Evolutionary conservation across 2,329 filamentous ascomycete genomes (phyloP).

Genomic region (Phyllosticta citrichinensis): DNA sequence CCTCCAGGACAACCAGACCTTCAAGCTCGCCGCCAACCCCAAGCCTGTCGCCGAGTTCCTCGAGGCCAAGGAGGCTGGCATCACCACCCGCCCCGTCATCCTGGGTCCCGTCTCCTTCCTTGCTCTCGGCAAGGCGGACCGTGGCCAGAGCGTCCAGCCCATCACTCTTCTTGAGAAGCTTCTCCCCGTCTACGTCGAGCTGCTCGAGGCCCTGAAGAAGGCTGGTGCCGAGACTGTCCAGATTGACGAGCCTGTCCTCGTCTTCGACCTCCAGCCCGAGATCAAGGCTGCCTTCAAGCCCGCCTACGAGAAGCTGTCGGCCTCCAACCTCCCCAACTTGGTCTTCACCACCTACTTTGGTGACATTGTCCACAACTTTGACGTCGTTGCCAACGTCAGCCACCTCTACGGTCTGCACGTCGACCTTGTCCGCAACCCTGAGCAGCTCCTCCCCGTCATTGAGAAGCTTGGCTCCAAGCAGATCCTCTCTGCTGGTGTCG

Average conservation of each 20-base stretch:
- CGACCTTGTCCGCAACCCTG: constrained; percentile 94
- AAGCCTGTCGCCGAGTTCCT: constrained; percentile 93
- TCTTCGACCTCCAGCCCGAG: constrained; percentile 84
- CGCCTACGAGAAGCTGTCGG: constrained; percentile 81
- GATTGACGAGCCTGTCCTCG: constrained; percentile 95
- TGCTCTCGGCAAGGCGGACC: constrained; percentile 94
- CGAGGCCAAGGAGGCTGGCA: constrained; percentile 96
- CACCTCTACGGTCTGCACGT: constrained; percentile 80
- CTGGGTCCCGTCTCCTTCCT: constrained; percentile 97
- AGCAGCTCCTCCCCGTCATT: constrained; percentile 84
- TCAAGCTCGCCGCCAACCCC: constrained; percentile 76
- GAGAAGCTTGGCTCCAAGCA: constrained; percentile 79
- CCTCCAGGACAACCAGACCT: constrained; percentile 90
- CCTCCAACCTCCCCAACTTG: constrained; percentile 74
- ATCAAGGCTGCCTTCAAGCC: constrained; percentile 97
- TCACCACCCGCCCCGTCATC: constrained; percentile 85
- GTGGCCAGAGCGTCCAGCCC: constrained; percentile 83
- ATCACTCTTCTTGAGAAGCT: constrained; percentile 92
- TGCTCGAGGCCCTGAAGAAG: constrained; percentile 85
- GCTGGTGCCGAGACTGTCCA: constrained; percentile 94
- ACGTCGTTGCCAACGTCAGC: constrained; percentile 64
- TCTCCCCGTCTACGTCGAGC: constrained; percentile 86
- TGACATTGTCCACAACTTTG: constrained; percentile 98
- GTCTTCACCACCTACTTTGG: constrained; percentile 97
- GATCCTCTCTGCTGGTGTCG: constrained; percentile 87